Percentiles rank a stretch among this genome's conserved stretches.
phyloP scores from a whole-genome alignment of 2,329 filamentous ascomycete species.

The Cercospora beticola region DNA sequence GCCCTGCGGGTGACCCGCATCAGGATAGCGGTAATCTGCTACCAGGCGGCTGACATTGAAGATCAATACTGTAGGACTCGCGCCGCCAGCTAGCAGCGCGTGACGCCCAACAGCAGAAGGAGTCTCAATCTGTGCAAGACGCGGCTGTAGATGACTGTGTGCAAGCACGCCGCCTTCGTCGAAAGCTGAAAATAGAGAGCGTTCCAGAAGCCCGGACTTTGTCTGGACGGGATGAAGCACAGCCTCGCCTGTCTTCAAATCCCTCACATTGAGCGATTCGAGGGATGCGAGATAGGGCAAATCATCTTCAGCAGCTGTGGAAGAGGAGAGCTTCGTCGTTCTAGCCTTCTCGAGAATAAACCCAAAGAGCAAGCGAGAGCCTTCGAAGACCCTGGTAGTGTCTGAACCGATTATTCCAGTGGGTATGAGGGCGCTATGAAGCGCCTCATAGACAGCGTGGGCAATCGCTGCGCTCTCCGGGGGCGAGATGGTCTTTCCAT shows the following conservation, averaged over 20 bases:
- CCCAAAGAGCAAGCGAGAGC: slow-evolving; percentile 39
- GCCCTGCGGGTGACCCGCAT: slow-evolving; percentile 22
- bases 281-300: slow-evolving; percentile 32
- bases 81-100: slow-evolving; percentile 30
- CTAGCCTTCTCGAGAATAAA: slow-evolving; percentile 39
- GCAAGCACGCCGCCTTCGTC: slow-evolving; percentile 25
- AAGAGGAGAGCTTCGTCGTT: slow-evolving; percentile 19
- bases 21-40: slow-evolving; percentile 20
- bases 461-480: slow-evolving; percentile 38
- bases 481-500: slow-evolving; percentile 34
- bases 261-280: slow-evolving; percentile 34
- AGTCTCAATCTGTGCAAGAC: slow-evolving; percentile 14
- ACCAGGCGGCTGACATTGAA: slow-evolving; percentile 28
- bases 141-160: slow-evolving; percentile 17
- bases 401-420: slow-evolving; percentile 33
- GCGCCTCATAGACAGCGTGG: slow-evolving; percentile 33
- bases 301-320: slow-evolving; percentile 19
- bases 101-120: slow-evolving; percentile 3
- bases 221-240: slow-evolving; percentile 33
- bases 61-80: slow-evolving; percentile 20
- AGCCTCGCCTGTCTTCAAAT: slow-evolving; percentile 34
- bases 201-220: slow-evolving; percentile 33
- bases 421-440: slow-evolving; percentile 35
- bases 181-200: slow-evolving; percentile 33
- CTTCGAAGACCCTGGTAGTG: slow-evolving; percentile 36